Evolutionary conservation across 352 stramenopile genomes (phyloP).

Genomic region (Phytophthora aleatoria): DNA sequence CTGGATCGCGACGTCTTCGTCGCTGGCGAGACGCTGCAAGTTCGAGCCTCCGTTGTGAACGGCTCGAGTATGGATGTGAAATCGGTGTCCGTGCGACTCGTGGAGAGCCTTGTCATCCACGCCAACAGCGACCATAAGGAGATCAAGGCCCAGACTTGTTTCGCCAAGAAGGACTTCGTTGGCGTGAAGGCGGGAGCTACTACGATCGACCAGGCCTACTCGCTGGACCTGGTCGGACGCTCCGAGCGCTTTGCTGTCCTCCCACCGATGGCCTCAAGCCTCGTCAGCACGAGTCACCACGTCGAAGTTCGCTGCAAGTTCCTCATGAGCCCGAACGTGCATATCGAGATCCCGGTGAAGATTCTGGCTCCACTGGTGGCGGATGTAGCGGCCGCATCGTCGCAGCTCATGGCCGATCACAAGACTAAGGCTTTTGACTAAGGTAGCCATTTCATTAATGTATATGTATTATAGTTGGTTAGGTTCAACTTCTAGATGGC

Average conservation of each 20-base stretch:
- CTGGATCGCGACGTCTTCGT: slow-evolving; percentile 30
- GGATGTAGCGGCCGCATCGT: slow-evolving; percentile 7
- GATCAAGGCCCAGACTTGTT: slow-evolving; percentile 23
- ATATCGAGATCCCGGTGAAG: slow-evolving; percentile 34
- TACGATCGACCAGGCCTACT: slow-evolving; percentile 24
- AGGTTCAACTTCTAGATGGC: slow-evolving; percentile 18
- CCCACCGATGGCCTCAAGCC: slow-evolving; percentile 19
- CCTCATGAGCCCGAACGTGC: slow-evolving; percentile 28
- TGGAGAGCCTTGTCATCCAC: slow-evolving; percentile 26
- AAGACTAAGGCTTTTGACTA: slow-evolving; percentile 16
- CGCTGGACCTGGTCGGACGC: slow-evolving; percentile 23
- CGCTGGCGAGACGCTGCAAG: slow-evolving; percentile 25
- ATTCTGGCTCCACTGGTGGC: slow-evolving; percentile 15
- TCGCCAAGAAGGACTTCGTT: slow-evolving; percentile 23
- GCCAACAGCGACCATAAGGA: slow-evolving; percentile 12
- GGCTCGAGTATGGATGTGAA: slow-evolving; percentile 30
- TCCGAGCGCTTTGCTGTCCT: slow-evolving; percentile 21
- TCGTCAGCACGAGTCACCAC: slow-evolving; percentile 21
- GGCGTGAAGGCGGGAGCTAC: slow-evolving; percentile 22
- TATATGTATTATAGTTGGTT: background rate
- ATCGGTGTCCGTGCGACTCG: slow-evolving; percentile 19
- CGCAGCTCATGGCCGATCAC: slow-evolving; percentile 5
- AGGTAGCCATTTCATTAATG: background rate
- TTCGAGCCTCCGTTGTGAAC: slow-evolving; percentile 28
- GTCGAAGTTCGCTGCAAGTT: slow-evolving; percentile 34